Evolutionary conservation across 2,329 filamentous ascomycete genomes (phyloP), one percentile per base, ranked within the genome.

Genomic region (Pseudonectria buxi): DNA sequence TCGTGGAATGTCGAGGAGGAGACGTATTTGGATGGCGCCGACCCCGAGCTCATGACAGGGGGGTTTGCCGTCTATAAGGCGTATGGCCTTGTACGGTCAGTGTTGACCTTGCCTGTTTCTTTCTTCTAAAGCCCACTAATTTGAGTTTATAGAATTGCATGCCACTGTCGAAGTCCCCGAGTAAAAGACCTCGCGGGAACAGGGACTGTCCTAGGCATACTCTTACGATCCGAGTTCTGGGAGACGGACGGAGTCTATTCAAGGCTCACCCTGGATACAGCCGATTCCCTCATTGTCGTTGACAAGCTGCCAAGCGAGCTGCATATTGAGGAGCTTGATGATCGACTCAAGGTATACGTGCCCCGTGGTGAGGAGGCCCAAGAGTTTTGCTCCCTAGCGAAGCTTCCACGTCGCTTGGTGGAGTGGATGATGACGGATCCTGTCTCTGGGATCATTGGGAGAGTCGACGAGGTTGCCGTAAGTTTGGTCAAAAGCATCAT

Each of bases 391-490:
- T 44, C 39, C 32, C 37, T 43, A 14, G 41, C 41, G 10, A 28
- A 34, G 14, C 38, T 51, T 4, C 48, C 48, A 6, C 46, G 42
- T 24, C 38, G 44, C 9, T 32, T 51, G n/a, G 13, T 51, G 16
- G 47, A 49, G 28, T 51, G 48, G 48, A 37, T 51, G 12, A 51
- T 51, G 48, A 44, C 43, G 2, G 35, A 49, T 6, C 47, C 47
- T 4, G 38, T 38, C 7, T 36, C 45, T 7, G 32, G 35, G 3
- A 4, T 30, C 3, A 27, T n/a, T 3, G 37, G 33, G 10, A 13
- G 28, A 6, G 39, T 47, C 3, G 15, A 40, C 3, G 47, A 51
- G 33, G 33, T 41, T 10, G 45, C 47, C 1, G 36, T 49, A 2
- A 44, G 47, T 26, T 29, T 51, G 1, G 24, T 41, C 3, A 36